Evolutionary conservation across 805 yeast genomes (phyloP), one percentile per base, ranked within the genome.

Genomic region (Teunomyces panamensis): DNA sequence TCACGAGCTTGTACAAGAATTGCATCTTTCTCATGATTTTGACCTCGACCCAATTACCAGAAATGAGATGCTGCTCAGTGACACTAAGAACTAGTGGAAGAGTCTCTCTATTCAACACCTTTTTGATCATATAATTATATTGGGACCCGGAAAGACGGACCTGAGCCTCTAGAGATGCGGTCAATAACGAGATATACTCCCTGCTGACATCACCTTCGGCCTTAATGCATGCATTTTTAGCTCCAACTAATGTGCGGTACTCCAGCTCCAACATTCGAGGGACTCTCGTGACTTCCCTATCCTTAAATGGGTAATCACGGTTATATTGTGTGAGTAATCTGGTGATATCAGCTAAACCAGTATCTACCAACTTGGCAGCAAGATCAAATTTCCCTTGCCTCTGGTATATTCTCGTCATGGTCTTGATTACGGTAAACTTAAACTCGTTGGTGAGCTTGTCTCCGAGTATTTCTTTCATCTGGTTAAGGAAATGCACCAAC

Each of bases 1-100:
- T 54, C 26, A 58, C 57, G n/a, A 65, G 43, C 47, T 61, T 60
- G 56, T 67, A 69, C 41, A 68, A 43, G 41, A 56, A 56, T 42
- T 61, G 63, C 9, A 66, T 39, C 14, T 53, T 55, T 16, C 61
- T 50, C 53, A 43, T 45, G 8, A 57, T 43, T 34, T 52, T 50
- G 10, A 55, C 52, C 45, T 69, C 71, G 7, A 58, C 58, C 59
- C 67, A 60, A 50, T 62, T 69, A 5, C 67, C 70, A 9, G 57
- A 29, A 9, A 66, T 63, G 42, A 71, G 55, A 49, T 62, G 54
- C n/a, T 57, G 50, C 50, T 71, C 75, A 46, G 66, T 58, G 16
- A 56, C 48, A 5, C 46, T 39, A 5, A 71, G 50, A 8, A 63
- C 51, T 10, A 39, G 13, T 4, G 39, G 48, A 14, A 63, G 49